Percentiles rank a stretch among this genome's conserved stretches.
phyloP scores from a whole-genome alignment of 2,329 filamentous ascomycete genomes.

The Aspergillus felis region DNA sequence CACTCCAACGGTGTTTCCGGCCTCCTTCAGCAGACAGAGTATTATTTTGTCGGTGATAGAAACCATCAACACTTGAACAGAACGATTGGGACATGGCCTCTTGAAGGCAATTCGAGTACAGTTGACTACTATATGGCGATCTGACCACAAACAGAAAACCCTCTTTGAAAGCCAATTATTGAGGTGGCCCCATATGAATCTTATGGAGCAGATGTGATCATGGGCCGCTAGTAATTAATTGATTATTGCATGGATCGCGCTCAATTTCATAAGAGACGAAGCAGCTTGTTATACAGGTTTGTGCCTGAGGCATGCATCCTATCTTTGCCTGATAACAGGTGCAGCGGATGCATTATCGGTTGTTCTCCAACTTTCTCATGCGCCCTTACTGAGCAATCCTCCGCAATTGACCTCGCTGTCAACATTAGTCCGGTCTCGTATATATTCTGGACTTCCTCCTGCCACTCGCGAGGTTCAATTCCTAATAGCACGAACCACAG shows the following conservation, averaged over 20 bases:
- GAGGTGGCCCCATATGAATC: not conserved
- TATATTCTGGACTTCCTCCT: not conserved
- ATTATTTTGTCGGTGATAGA: too few species aligned
- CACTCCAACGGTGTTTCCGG: too few species aligned
- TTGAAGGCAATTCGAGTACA: too few species aligned
- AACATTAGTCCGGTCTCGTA: not conserved
- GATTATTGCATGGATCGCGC: not conserved
- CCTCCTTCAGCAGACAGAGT: too few species aligned
- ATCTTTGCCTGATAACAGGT: not conserved
- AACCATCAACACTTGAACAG: too few species aligned
- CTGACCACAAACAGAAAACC: too few species aligned
- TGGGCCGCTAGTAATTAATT: not conserved
- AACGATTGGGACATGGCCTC: too few species aligned
- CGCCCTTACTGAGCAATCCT: not conserved
- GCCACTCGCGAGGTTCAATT: not conserved
- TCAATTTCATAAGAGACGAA: too few species aligned
- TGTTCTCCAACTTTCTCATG: not conserved
- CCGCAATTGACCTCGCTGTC: not conserved
- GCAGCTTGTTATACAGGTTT: not conserved
- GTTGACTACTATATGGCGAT: too few species aligned
- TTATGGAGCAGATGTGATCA: not conserved
- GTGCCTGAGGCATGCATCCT: constrained; percentile 18
- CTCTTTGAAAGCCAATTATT: too few species aligned
- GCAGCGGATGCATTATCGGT: not conserved
- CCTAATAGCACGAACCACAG: constrained; percentile 8